A percentile compares a stretch with the other conserved stretches of the same genome.
phyloP scores from a whole-genome alignment of 441 rosid genomes.

The Corymbia calophylla region DNA sequence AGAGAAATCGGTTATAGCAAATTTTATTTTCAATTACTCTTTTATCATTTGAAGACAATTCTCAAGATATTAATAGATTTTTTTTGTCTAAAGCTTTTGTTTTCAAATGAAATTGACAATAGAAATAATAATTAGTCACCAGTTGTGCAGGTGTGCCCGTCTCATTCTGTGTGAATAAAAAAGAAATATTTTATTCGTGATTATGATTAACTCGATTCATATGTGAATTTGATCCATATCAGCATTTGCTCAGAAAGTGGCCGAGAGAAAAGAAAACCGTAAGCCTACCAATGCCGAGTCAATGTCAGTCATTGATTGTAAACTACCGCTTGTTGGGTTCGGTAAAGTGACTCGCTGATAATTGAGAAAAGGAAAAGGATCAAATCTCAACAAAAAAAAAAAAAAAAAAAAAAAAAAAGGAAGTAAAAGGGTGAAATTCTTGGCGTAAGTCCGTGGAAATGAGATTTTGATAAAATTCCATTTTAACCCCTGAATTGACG shows the following conservation, averaged over 20 bases:
- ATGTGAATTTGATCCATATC: neutral
- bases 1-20: neutral
- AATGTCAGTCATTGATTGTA: neutral
- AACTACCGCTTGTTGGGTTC: neutral
- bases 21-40: too few species aligned
- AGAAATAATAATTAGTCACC: neutral
- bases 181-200: neutral
- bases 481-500: too few species aligned
- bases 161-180: neutral
- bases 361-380: too few species aligned
- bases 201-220: rapidly evolving
- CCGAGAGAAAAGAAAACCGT: neutral
- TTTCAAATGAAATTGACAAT: neutral
- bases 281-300: neutral
- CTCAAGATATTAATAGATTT: neutral
- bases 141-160: neutral
- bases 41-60: neutral
- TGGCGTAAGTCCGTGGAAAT: neutral
- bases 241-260: neutral
- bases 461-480: neutral
- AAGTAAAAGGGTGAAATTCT: neutral
- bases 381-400: too few species aligned
- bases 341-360: too few species aligned
- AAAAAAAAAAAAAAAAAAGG: too few species aligned
- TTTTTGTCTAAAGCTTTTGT: rapidly evolving